Evolutionary conservation across 345 rosid species (phyloP), one percentile per base, ranked within the genome.

Genomic region (Trapa incisa): DNA sequence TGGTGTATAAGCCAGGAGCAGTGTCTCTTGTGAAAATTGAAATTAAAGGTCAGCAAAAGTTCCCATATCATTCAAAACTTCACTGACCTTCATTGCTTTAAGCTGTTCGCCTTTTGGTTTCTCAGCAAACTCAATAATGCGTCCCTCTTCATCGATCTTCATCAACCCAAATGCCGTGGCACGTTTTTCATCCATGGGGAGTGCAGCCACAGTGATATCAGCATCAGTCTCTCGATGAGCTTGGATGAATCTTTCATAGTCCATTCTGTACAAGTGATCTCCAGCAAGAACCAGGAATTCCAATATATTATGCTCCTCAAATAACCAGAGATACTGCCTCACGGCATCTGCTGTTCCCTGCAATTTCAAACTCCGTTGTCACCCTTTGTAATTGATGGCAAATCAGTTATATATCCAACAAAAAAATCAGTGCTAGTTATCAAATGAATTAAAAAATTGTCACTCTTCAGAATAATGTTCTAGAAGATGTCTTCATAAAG

Each of bases 311-410:
- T 93, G 98, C 76, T 93, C 98, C 84, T 93, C 98, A 66, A 93
- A 88, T 75, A 93, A 62, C 98, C 97, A 93, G 77, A 93, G 76
- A 65, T 93, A 93, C 76, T 93, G 98, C 75, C 97, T 87, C 69
- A 90, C 97, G 0, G 98, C 98, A 84, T 93, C 97, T 29, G 98
- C 97, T 62, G 98, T 93, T 43, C 98, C 98, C 98, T 92, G 79
- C 58, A 63, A 63, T 63, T 16, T 3, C 8, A 37, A 4, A 22
- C 45, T 35, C 61, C 8, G 33, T 8, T 7, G 6, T 54, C 29
- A 17, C 22, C 16, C 4, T 1, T 14, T 14, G 22, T 50, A 14
- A 29, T 10, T n/a, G 32, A 54, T n/a, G 29, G 32, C 22, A 54
- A 54, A 29, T 17, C 33, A 1, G 3, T 45, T 45, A 0, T 33